Percentiles rank a stretch among this genome's conserved stretches.
Conservation (phyloP, 352 stramenopile species). For the Phytopythium chamaehyphon region DNA sequence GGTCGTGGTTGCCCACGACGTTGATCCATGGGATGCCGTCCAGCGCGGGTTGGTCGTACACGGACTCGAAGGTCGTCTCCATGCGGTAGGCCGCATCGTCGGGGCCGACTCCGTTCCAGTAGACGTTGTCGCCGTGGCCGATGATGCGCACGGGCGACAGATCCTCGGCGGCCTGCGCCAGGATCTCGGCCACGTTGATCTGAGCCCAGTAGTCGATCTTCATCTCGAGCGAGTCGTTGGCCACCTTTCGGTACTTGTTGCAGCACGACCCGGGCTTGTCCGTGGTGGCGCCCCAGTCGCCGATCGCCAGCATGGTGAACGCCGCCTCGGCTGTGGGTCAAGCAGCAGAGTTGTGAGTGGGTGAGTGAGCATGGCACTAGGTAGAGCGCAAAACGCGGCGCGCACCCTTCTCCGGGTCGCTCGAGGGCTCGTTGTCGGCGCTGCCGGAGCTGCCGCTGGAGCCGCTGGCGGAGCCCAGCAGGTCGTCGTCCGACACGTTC, state of each 20-base stretch:
- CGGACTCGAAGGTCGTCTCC: conserved; percentile 81
- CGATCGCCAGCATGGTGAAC: conserved; percentile 83
- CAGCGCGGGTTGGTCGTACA: conserved; percentile 78
- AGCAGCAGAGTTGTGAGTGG: no score
- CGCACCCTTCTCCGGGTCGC: conserved; percentile 38
- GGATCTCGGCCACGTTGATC: conserved; percentile 80
- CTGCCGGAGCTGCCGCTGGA: conserved; percentile 19
- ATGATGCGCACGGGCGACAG: conserved; percentile 72
- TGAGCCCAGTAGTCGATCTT: conserved; percentile 88
- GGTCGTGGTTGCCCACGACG: conserved; percentile 85
- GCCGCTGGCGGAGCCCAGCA: conserved; percentile 28
- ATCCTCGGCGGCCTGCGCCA: conserved; percentile 59
- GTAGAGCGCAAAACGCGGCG: no score
- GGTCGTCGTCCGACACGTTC: conserved; percentile 46
- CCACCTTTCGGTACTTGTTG: conserved; percentile 86
- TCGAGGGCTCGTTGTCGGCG: conserved; percentile 42
- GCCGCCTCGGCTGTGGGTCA: conserved; percentile 24
- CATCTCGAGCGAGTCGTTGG: conserved; percentile 74
- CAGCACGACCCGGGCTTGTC: conserved; percentile 86
- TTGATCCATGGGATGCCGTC: conserved; percentile 82
- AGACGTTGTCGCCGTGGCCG: conserved; percentile 84
- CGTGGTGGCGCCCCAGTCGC: conserved; percentile 82
- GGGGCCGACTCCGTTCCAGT: conserved; percentile 81
- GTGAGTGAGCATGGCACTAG: no score
- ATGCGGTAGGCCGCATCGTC: conserved; percentile 80